Evolutionary conservation across 75 land plant species (phyloP), one percentile per base, ranked within the genome.

Genomic region (Cunninghamia lanceolata): DNA sequence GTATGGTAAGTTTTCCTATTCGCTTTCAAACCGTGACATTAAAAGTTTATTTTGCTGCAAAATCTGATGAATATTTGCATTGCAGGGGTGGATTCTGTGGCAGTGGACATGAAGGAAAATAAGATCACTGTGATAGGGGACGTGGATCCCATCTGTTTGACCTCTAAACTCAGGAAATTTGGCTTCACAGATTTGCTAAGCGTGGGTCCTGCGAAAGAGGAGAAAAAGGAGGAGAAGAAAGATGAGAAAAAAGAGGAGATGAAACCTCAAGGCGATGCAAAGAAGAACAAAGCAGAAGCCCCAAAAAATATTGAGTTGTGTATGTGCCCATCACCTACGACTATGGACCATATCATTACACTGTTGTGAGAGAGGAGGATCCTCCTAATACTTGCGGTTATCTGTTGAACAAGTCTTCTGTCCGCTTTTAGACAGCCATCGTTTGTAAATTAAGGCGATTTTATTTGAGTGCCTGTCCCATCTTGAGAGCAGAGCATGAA

Each of bases 121-220:
- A 92, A 90, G 47, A 74, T 93, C 25, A 93, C 92, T 25, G 89
- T 93, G 76, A 87, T 90, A 0, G 94, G 94, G n/a, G 15, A 86
- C 0, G 93, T 87, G 11, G 94, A 93, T 53, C 94, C 94, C 0
- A 88, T 92, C 0, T 54, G 59, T 17, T 86, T 92, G 14, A 89
- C 91, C 32, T 84, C 88, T 86, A 93, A 92, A 77, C 83, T 93
- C 59, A 87, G 94, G 16, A 93, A 93, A 53, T 79, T 70, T 11
- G 91, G 91, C 89, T 87, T 66, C n/a, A 68, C 94, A 11, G 88
- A 90, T 15, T 78, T 93, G 38, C 75, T 92, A 21, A 88, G 92
- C 15, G 94, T 93, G 2, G 94, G 93, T 25, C 93, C 93, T 21
- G 93, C 90, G 19, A 87, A 89, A 42, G 93, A 92, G 83, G 91